phyloP scores from a whole-genome alignment of 2,329 filamentous ascomycete genomes.

The Fusarium vanettenii region DNA sequence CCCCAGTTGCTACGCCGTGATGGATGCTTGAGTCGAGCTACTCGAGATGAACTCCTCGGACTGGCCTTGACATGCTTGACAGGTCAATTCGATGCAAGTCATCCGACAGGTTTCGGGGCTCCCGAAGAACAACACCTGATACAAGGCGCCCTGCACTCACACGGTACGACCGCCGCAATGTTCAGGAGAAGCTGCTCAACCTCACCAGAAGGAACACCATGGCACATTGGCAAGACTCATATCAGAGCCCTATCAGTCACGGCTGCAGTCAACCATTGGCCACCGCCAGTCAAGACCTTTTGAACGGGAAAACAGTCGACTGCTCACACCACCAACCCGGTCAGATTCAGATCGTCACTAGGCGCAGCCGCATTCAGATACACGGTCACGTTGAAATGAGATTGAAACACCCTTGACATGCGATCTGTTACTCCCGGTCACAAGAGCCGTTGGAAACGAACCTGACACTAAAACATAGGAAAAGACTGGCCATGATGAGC shows the following conservation, averaged over 20 bases:
- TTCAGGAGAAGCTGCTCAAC: background rate
- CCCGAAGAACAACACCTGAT: background rate
- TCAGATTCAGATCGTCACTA: slow-evolving; percentile 13
- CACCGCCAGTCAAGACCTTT: slow-evolving; percentile 1
- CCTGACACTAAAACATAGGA: slow-evolving; percentile 27
- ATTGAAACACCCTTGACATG: slow-evolving; percentile 19
- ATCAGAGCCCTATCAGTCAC: background rate
- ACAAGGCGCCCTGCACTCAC: background rate
- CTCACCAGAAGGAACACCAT: background rate
- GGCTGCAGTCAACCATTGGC: background rate
- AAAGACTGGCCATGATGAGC: slow-evolving; percentile 10
- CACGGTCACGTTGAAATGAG: slow-evolving; percentile 5
- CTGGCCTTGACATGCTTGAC: background rate
- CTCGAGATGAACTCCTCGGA: slow-evolving; percentile 10
- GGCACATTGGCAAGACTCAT: background rate
- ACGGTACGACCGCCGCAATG: background rate
- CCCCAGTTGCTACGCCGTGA: background rate
- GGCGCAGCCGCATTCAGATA: background rate
- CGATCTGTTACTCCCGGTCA: slow-evolving; percentile 6
- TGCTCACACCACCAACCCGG: slow-evolving; percentile 4
- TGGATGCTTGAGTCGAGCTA: slow-evolving; percentile 1
- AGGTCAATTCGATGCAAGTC: background rate
- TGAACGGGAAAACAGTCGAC: background rate
- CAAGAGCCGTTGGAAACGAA: slow-evolving; percentile 22
- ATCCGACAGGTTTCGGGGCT: background rate